A percentile compares a stretch with the other conserved stretches of the same genome.
Evolutionary conservation across 2,329 filamentous ascomycete genomes (phyloP).

Genomic region (Nakataea oryzae): DNA sequence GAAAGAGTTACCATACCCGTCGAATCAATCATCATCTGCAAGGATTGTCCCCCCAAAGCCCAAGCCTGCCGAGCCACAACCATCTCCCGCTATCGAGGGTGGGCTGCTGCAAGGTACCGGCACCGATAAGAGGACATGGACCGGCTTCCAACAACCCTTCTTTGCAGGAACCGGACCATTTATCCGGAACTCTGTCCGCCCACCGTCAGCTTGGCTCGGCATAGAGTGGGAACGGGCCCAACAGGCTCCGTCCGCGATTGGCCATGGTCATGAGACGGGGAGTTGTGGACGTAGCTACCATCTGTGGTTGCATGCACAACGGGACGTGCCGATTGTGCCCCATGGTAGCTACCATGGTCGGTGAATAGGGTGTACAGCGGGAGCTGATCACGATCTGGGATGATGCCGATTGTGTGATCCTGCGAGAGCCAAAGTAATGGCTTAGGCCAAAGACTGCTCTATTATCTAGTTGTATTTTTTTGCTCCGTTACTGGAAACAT

Average conservation of each 20-base stretch:
- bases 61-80: too few relatives aligned
- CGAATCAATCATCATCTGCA: too few relatives aligned
- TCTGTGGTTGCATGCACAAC: background rate
- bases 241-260: background rate
- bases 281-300: background rate
- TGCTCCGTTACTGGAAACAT: background rate
- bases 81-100: too few relatives aligned
- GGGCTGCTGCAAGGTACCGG: background rate
- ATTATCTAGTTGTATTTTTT: background rate
- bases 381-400: background rate
- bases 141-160: background rate
- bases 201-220: background rate
- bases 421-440: too few relatives aligned
- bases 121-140: background rate
- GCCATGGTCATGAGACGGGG: background rate
- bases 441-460: background rate
- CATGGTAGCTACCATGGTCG: background rate
- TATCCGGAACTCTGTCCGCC: background rate
- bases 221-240: background rate
- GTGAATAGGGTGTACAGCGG: background rate
- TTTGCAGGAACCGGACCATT: background rate
- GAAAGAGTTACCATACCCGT: too few relatives aligned
- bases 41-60: too few relatives aligned
- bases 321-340: background rate
- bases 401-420: too few relatives aligned